A percentile compares a stretch with the other conserved stretches of the same genome.
Evolutionary conservation across 2,329 filamentous ascomycete genomes (phyloP).

Genomic region (Magnaporthiopsis poae): DNA sequence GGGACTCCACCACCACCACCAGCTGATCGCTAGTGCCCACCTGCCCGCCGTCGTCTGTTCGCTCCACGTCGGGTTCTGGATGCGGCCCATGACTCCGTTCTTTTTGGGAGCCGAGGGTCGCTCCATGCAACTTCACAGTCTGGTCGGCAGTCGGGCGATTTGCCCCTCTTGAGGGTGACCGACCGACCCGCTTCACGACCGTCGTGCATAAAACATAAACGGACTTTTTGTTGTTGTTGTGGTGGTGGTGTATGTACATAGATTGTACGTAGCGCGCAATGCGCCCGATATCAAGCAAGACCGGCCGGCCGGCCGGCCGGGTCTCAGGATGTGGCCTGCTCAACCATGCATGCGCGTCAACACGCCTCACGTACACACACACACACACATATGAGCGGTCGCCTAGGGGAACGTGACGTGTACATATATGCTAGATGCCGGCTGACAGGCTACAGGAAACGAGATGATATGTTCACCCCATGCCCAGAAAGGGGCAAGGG

Average conservation of each 20-base stretch:
- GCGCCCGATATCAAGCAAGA: too few species aligned
- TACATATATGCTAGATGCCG: background rate
- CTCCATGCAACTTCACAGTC: background rate
- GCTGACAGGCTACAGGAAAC: too few species aligned
- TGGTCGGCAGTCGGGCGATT: background rate
- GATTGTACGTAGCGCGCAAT: too few species aligned
- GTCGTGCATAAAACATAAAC: background rate
- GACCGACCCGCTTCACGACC: background rate
- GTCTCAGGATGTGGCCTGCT: background rate
- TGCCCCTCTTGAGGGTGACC: background rate
- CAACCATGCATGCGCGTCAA: background rate
- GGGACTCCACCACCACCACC: background rate
- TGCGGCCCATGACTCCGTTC: background rate
- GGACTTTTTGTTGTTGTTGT: background rate
- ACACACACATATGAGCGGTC: too few species aligned
- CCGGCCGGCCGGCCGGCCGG: too few species aligned
- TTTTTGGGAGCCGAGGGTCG: too few species aligned
- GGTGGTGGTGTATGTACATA: background rate
- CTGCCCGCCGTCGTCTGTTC: background rate
- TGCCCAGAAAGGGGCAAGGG: background rate
- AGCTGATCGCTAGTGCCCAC: background rate
- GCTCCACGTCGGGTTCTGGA: background rate
- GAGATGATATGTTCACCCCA: background rate
- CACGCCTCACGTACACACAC: too few species aligned
- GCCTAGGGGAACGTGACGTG: background rate